These are phyloP conservation scores for Bidens hawaiensis DNA, from an alignment of 140 eudicot species.

Conservation along the genomic window DNA sequence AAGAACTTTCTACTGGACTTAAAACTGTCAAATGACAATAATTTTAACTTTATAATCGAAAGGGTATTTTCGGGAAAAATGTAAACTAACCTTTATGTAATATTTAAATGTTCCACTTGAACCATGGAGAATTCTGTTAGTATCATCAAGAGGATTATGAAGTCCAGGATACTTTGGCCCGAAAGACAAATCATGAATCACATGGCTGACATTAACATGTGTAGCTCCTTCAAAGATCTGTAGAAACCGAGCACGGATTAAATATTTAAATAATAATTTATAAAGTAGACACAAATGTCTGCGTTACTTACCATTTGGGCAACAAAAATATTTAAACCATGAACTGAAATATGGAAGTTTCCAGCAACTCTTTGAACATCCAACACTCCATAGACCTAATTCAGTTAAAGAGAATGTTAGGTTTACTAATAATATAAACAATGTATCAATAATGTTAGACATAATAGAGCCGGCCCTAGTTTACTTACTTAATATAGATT, in stretches of 20 bases:
- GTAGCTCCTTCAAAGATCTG: conserved; percentile 86
- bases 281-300: conserved; percentile 1
- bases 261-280: not conserved
- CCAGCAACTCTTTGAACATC: conserved; percentile 99
- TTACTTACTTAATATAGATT: no score
- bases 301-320: conserved; percentile 82
- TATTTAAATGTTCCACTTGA: conserved; percentile 94
- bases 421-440: not conserved
- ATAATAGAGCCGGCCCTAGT: no score
- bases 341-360: conserved; percentile 94
- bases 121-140: conserved; percentile 59
- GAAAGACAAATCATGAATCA: conserved; percentile 89
- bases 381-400: conserved; percentile 83
- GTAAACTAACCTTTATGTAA: conserved; percentile 80
- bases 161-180: conserved; percentile 97
- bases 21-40: not conserved
- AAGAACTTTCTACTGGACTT: not conserved
- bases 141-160: conserved; percentile 93
- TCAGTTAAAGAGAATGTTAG: conserved; percentile 10
- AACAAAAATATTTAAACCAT: conserved; percentile 88
- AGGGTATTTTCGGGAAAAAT: not conserved
- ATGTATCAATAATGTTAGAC: no score
- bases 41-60: not conserved
- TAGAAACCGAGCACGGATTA: not conserved
- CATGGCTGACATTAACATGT: conserved; percentile 91